Percentiles rank a stretch among this genome's conserved stretches.
phyloP scores from a whole-genome alignment of 768 basidiomycete genomes.

The Collybia nuda region DNA sequence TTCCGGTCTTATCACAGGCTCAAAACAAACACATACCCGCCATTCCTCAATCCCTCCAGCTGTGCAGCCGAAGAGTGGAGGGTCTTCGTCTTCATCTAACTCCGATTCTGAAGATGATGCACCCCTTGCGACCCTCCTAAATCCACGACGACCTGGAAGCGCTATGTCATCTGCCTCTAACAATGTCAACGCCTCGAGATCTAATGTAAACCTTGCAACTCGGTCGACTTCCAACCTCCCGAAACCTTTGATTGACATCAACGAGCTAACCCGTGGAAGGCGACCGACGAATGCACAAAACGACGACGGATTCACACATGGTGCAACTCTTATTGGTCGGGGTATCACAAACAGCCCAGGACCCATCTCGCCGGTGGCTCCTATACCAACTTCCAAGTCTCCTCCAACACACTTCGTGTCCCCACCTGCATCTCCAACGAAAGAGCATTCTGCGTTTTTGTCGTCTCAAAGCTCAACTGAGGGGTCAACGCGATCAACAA shows the following conservation, averaged over 20 bases:
- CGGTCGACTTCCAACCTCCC: slow-evolving; percentile 17
- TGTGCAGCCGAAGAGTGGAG: neutral
- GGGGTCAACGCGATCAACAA: neutral
- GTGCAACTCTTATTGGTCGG: slow-evolving; percentile 24
- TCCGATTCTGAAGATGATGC: slow-evolving; percentile 52
- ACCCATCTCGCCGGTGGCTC: slow-evolving; percentile 8
- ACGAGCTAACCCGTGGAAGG: slow-evolving; percentile 30
- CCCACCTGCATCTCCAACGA: slow-evolving; percentile 33
- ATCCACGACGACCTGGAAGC: slow-evolving; percentile 68
- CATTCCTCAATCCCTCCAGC: neutral
- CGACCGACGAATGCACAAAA: slow-evolving; percentile 4
- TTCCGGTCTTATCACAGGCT: neutral
- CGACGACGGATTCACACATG: slow-evolving; percentile 37
- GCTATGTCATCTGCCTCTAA: slow-evolving; percentile 44
- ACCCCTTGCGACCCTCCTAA: slow-evolving; percentile 62
- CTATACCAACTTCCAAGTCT: slow-evolving; percentile 18
- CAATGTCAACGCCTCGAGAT: neutral
- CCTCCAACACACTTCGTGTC: slow-evolving; percentile 36
- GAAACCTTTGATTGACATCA: slow-evolving; percentile 55
- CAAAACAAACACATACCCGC: slow-evolving; percentile 8
- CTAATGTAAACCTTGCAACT: slow-evolving; percentile 9
- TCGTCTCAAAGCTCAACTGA: neutral
- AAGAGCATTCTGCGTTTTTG: slow-evolving; percentile 13
- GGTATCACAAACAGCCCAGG: slow-evolving; percentile 22
- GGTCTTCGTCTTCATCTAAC: slow-evolving; percentile 20